phyloP scores from a whole-genome alignment of 805 yeast species.

The Jamesozyma spencerorum region DNA sequence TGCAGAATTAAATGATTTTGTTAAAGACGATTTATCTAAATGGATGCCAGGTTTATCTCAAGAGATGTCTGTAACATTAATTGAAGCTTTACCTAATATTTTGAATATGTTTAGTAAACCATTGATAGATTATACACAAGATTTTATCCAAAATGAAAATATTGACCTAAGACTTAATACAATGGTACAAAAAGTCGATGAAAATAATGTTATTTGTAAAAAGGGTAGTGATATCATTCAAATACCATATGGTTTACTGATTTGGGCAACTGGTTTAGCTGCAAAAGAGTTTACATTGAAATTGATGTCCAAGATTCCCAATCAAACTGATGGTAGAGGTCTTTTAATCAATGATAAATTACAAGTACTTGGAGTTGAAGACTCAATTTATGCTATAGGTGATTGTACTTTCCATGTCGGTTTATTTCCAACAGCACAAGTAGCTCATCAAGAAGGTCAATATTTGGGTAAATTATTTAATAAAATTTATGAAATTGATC shows the following conservation, averaged over 20 bases:
- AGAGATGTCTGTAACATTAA: slow-evolving; percentile 74
- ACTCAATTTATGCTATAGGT: slow-evolving; percentile 76
- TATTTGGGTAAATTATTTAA: slow-evolving; percentile 68
- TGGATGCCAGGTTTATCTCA: slow-evolving; percentile 81
- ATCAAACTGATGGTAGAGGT: slow-evolving; percentile 83
- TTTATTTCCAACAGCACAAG: slow-evolving; percentile 95
- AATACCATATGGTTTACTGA: slow-evolving; percentile 84
- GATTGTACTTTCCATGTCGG: slow-evolving; percentile 86
- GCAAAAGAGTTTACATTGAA: slow-evolving; percentile 66
- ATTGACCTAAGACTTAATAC: slow-evolving; percentile 75
- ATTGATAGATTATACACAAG: slow-evolving; percentile 69
- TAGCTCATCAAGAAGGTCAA: slow-evolving; percentile 88
- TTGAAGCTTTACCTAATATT: slow-evolving; percentile 88
- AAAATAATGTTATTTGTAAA: slow-evolving; percentile 57
- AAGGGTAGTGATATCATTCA: slow-evolving; percentile 61
- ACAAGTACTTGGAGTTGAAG: slow-evolving; percentile 71
- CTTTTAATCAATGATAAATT: slow-evolving; percentile 74
- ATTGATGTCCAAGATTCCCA: slow-evolving; percentile 51
- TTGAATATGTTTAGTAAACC: slow-evolving; percentile 64
- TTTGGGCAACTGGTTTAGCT: slow-evolving; percentile 97
- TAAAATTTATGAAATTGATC: slow-evolving; percentile 53
- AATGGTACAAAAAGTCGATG: slow-evolving; percentile 80
- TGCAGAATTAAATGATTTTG: slow-evolving; percentile 90
- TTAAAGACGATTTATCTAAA: slow-evolving; percentile 78
- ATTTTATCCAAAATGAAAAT: slow-evolving; percentile 57